Evolutionary conservation across 495 filamentous ascomycete genomes (phyloP).

Genomic region (Lichenothelia convexa): DNA sequence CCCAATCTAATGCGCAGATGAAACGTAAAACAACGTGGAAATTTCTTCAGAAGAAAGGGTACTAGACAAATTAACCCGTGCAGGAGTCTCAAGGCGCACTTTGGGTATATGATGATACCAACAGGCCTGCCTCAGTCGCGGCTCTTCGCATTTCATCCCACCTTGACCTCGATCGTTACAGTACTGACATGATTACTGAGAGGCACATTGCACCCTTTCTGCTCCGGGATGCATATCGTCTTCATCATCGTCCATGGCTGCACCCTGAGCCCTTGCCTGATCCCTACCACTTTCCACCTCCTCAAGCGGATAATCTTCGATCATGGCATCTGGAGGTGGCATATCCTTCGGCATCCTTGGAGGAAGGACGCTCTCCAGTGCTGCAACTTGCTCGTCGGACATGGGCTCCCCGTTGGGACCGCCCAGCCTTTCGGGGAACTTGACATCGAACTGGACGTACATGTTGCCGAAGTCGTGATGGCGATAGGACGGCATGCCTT

Average conservation of each 20-base stretch:
- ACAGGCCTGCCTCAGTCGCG: too few species aligned
- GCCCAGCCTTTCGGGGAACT: slow-evolving; percentile 48
- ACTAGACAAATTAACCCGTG: too few species aligned
- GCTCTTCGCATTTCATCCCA: background rate
- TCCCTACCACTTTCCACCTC: slow-evolving; percentile 56
- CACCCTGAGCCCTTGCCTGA: slow-evolving; percentile 55
- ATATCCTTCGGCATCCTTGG: slow-evolving; percentile 38
- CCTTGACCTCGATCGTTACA: background rate
- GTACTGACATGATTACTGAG: slow-evolving; percentile 46
- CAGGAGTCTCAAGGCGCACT: too few species aligned
- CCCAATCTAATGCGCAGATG: too few species aligned
- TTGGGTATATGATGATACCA: too few species aligned
- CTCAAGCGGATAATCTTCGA: slow-evolving; percentile 69
- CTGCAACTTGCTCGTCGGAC: slow-evolving; percentile 28
- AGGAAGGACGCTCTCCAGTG: slow-evolving; percentile 68
- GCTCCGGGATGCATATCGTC: slow-evolving; percentile 75
- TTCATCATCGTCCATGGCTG: slow-evolving; percentile 63
- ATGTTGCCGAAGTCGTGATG: slow-evolving; percentile 95
- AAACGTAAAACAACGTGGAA: too few species aligned
- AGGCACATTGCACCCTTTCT: slow-evolving; percentile 93
- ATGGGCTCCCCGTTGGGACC: slow-evolving; percentile 37
- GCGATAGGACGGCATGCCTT: slow-evolving; percentile 94
- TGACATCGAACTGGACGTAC: slow-evolving; percentile 94
- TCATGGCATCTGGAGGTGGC: slow-evolving; percentile 67
- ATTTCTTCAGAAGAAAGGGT: too few species aligned